Conservation (phyloP, 1,139 yeast genomes). For the Kodamaea sp. region DNA sequence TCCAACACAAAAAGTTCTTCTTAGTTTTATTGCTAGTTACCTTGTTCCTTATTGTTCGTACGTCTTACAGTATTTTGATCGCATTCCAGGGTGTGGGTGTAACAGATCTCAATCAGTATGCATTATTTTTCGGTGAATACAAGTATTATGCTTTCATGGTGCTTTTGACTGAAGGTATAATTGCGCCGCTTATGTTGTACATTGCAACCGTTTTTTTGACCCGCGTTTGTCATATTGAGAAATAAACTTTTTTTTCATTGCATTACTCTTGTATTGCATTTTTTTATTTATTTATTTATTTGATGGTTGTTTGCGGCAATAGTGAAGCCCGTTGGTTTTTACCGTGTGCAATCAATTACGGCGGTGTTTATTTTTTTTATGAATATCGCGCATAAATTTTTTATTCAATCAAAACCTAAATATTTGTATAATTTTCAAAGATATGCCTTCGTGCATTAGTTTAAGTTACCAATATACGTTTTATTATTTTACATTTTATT, state of each 20-base stretch:
- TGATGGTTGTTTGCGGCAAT: too few relatives aligned
- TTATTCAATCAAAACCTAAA: not conserved
- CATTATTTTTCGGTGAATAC: slow-evolving; percentile 19
- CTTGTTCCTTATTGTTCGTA: slow-evolving; percentile 13
- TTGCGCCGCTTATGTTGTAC: slow-evolving; percentile 2
- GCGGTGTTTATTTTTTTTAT: not conserved
- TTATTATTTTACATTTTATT: not conserved
- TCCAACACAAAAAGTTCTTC: slow-evolving; percentile 1
- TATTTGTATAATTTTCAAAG: not conserved
- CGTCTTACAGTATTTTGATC: slow-evolving; percentile 14
- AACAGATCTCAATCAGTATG: slow-evolving; percentile 13
- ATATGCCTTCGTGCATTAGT: not conserved
- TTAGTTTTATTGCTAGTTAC: slow-evolving; percentile 6
- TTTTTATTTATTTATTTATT: too few relatives aligned
- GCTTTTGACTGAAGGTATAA: slow-evolving; percentile 11
- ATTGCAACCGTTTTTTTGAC: slow-evolving; percentile 1
- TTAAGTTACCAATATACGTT: not conserved
- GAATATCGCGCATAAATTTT: not conserved
- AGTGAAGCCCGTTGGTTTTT: too few relatives aligned
- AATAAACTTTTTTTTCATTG: too few relatives aligned
- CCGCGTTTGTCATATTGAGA: too few relatives aligned
- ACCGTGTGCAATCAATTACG: too few relatives aligned
- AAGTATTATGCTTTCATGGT: slow-evolving; percentile 19
- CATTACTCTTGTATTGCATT: too few relatives aligned
- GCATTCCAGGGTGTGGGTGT: slow-evolving; percentile 16